These are phyloP conservation scores for Fragaria vesca DNA, from an alignment of 306 rosid species.

Conservation along the genomic window DNA sequence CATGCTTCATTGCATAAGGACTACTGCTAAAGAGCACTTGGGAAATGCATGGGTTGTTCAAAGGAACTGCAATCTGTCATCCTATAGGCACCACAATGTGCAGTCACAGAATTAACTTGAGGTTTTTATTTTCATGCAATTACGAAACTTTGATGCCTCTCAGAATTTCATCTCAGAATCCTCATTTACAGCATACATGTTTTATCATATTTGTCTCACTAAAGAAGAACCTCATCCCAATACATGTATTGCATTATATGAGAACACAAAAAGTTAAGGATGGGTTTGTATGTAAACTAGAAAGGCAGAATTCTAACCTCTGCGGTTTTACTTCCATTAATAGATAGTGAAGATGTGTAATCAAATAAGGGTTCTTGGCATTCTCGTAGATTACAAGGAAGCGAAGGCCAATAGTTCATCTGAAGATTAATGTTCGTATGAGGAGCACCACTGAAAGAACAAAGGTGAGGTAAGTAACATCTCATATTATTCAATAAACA, in stretches of 20 bases:
- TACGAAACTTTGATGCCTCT: not conserved
- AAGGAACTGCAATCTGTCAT: not conserved
- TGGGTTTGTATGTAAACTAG: not conserved
- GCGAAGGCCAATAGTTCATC: slow-evolving; percentile 97
- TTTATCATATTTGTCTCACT: not conserved
- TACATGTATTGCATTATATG: not conserved
- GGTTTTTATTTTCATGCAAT: not conserved
- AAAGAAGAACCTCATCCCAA: not conserved
- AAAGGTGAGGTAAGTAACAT: slow-evolving; percentile 27
- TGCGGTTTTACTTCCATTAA: slow-evolving; percentile 77
- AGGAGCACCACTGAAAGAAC: slow-evolving; percentile 80
- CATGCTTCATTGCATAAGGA: not conserved
- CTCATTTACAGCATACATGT: not conserved
- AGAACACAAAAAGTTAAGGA: not conserved
- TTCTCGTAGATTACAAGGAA: slow-evolving; percentile 84
- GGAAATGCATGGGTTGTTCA: not conserved
- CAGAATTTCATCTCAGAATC: not conserved
- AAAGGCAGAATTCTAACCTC: slow-evolving; percentile 51
- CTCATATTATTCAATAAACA: slow-evolving; percentile 1
- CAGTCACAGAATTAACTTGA: not conserved
- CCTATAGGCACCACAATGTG: not conserved
- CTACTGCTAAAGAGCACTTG: not conserved
- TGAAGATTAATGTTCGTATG: slow-evolving; percentile 90
- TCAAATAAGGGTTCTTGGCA: slow-evolving; percentile 96
- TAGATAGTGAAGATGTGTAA: slow-evolving; percentile 54